These are phyloP conservation scores for Sphagnum tenellum DNA, from an alignment of 225 moss, liverwort and hornwort species.

Conservation along the genomic window DNA sequence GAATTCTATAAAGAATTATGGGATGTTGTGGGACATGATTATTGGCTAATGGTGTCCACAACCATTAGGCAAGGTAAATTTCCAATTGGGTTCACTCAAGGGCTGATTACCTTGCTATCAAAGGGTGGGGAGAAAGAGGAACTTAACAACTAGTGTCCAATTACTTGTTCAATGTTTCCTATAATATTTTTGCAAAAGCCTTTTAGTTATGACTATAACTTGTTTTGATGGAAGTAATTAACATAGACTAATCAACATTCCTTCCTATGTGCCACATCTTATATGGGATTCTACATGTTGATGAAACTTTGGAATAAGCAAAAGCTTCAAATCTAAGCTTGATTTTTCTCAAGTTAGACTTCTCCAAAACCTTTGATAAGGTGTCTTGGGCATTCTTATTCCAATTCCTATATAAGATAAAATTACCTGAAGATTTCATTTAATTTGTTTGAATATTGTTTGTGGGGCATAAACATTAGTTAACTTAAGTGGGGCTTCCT, in stretches of 20 bases:
- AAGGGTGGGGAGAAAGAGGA: neutral
- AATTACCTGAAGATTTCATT: neutral
- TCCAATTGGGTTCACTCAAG: neutral
- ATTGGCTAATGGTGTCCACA: neutral
- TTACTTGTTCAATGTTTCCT: neutral
- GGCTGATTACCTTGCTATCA: neutral
- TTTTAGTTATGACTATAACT: neutral
- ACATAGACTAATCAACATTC: neutral
- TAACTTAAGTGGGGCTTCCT: neutral
- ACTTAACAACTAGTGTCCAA: neutral
- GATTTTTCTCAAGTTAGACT: neutral
- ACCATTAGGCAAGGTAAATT: no score
- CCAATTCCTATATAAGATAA: no score
- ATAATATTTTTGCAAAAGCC: constrained; percentile 2
- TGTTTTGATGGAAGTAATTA: neutral
- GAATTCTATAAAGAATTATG: neutral
- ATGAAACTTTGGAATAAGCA: neutral
- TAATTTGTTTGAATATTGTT: neutral
- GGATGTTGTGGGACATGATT: neutral
- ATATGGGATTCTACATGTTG: neutral
- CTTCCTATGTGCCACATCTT: neutral
- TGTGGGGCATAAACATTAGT: neutral
- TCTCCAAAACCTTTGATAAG: neutral
- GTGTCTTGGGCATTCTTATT: neutral
- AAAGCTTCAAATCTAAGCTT: neutral